Conservation (phyloP, 148 eudicot genomes). For the Arbutus unedo region DNA sequence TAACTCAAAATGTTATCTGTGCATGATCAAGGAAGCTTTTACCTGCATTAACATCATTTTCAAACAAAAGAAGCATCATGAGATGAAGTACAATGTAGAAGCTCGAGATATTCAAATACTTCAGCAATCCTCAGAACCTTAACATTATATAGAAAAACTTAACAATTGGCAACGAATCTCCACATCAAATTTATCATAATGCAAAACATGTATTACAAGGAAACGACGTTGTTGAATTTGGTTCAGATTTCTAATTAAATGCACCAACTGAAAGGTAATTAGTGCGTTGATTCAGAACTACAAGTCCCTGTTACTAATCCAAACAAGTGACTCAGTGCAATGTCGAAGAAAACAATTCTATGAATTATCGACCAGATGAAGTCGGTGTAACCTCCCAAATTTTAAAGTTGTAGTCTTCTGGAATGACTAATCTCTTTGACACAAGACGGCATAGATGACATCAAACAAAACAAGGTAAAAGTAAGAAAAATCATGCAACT, state of each 20-base stretch:
- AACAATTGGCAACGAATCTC: background rate
- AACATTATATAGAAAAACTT: background rate
- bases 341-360: background rate
- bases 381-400: background rate
- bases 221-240: background rate
- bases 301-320: background rate
- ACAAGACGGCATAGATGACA: background rate
- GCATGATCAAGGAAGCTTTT: conserved; percentile 23
- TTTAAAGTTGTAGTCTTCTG: background rate
- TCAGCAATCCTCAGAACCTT: background rate
- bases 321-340: background rate
- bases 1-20: conserved; percentile 29
- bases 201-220: background rate
- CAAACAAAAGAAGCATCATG: background rate
- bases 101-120: background rate
- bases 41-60: conserved; percentile 29
- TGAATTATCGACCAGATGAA: background rate
- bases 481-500: background rate
- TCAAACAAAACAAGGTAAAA: background rate
- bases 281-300: background rate
- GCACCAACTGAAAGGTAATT: background rate
- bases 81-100: background rate
- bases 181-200: background rate
- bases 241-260: background rate
- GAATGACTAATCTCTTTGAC: conserved; percentile 1